A percentile compares a stretch with the other conserved stretches of the same genome.
phyloP scores from a whole-genome alignment of 129 eudicot species.

The Tanacetum coccineum region DNA sequence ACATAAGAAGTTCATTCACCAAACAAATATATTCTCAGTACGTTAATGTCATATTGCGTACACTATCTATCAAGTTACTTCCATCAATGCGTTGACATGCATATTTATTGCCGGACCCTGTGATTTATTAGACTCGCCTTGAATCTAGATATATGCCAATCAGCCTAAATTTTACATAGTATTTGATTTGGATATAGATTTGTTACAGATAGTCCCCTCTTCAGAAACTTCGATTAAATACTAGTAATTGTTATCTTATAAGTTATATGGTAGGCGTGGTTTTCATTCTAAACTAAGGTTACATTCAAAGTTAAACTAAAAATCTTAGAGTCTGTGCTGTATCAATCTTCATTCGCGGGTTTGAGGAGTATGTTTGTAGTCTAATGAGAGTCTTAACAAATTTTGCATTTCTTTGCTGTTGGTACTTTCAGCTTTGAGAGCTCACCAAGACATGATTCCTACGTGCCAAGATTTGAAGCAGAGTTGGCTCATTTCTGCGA shows the following conservation, averaged over 20 bases:
- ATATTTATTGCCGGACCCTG: background rate
- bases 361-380: too few species aligned
- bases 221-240: too few species aligned
- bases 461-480: slow-evolving; percentile 93
- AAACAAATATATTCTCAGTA: background rate
- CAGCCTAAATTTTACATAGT: too few species aligned
- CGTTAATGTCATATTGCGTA: background rate
- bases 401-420: slow-evolving; percentile 9
- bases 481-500: slow-evolving; percentile 95
- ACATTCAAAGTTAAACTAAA: background rate
- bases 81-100: background rate
- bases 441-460: slow-evolving; percentile 92
- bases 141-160: too few species aligned
- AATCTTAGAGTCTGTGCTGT: background rate
- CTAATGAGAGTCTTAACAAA: background rate
- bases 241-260: too few species aligned
- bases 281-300: too few species aligned
- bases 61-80: background rate
- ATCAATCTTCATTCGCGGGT: background rate
- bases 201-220: too few species aligned
- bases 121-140: too few species aligned
- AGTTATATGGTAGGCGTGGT: too few species aligned
- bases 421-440: slow-evolving; percentile 63
- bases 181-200: too few species aligned
- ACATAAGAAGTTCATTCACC: background rate